Evolutionary conservation across 306 rosid species (phyloP).

Genomic region (Prunus fruticosa): DNA sequence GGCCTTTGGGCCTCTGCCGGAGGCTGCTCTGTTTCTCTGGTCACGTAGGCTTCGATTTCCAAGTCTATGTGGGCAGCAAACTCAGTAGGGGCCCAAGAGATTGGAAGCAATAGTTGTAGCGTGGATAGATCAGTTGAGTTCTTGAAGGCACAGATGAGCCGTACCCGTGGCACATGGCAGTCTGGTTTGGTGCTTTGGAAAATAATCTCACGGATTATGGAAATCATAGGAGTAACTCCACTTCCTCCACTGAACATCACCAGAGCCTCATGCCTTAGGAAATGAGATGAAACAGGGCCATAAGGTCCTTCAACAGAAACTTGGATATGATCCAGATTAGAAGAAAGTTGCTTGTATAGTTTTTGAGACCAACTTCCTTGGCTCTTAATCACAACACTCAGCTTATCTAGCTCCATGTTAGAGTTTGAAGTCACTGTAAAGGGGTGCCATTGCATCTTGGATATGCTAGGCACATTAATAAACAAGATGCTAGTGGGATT

Average conservation of each 20-base stretch:
- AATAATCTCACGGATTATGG: slow-evolving; percentile 60
- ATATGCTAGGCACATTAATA: slow-evolving; percentile 62
- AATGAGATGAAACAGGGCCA: slow-evolving; percentile 50
- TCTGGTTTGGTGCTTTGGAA: slow-evolving; percentile 39
- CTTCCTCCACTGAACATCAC: slow-evolving; percentile 63
- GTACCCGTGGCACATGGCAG: slow-evolving; percentile 30
- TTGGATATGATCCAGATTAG: slow-evolving; percentile 39
- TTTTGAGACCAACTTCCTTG: slow-evolving; percentile 61
- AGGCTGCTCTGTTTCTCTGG: slow-evolving; percentile 35
- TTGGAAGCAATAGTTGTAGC: slow-evolving; percentile 46
- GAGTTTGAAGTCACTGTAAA: slow-evolving; percentile 63
- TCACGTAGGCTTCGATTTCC: slow-evolving; percentile 44
- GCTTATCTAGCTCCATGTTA: slow-evolving; percentile 44
- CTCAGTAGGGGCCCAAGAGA: slow-evolving; percentile 13
- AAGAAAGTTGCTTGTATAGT: slow-evolving; percentile 46
- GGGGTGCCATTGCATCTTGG: slow-evolving; percentile 86
- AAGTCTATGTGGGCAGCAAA: slow-evolving; percentile 22
- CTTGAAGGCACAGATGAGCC: slow-evolving; percentile 46
- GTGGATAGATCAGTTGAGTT: slow-evolving; percentile 37
- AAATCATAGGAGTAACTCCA: slow-evolving; percentile 62
- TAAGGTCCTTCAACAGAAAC: slow-evolving; percentile 89
- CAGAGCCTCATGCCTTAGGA: slow-evolving; percentile 44
- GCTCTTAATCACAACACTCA: slow-evolving; percentile 50
- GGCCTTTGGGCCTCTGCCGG: slow-evolving; percentile 12
- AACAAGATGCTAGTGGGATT: slow-evolving; percentile 63